Evolutionary conservation across 371 early-diverging fungal species (phyloP), one percentile per base, ranked within the genome.

Genomic region (Polyrhizophydium stewartii): DNA sequence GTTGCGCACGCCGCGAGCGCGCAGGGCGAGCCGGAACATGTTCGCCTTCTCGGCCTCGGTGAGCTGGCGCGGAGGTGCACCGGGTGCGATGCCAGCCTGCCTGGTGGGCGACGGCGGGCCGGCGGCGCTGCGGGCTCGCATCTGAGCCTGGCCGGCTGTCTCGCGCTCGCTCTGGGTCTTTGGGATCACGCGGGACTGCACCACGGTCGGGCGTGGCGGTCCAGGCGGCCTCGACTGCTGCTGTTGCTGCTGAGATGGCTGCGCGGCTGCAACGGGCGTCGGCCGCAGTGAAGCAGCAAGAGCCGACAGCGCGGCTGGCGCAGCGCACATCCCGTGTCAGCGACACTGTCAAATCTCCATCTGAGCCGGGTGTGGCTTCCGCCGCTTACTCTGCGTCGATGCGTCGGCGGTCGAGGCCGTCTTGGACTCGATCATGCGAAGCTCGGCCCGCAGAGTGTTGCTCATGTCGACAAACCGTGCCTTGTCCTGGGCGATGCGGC

Each of bases 1-100:
- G 58, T 77, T 77, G 40, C 77, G 63, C 2, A 76, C 51, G 12
- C 73, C 73, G 16, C 65, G 58, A 12, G 63, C 51, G 41, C 76
- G 17, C 46, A 68, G 41, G 47, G 59, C 62, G 19, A 60, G 19
- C 51, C 38, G 64, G n/a, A 35, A n/a, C 21, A 56, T 30, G 17
- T 24, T 21, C 28, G 30, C 3, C 24, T 53, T 53, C 25, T 53
- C 53, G 5, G 53, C 13, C 5, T 53, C 35, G 6, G 53, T 53
- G 9, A 53, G 53, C 30, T 6, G 35, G 6, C n/a, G 5, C 32
- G 6, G 53, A 5, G 21, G 7, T 53, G 53, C 25, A 5, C n/a
- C 43, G 43, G 43, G 16, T 17, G 16, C 16, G 43, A 43, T 43
- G 43, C 43, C 16, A n/a, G n/a, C n/a, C n/a, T 16, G 43, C n/a